Conservation (phyloP, 106 monocot genomes). For the Ottelia alismoides region DNA sequence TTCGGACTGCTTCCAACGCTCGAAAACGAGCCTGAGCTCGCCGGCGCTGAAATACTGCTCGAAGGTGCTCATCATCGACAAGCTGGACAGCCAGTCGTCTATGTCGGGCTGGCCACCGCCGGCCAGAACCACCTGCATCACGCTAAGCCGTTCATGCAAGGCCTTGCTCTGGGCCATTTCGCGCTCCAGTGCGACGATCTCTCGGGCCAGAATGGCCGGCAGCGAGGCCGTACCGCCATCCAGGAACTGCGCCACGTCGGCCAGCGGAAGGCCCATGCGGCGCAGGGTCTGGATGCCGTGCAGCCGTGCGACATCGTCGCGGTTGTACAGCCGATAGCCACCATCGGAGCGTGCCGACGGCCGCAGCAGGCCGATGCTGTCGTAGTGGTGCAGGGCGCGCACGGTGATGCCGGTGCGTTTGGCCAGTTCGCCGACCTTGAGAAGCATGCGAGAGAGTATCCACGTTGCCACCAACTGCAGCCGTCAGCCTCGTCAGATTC, state of each 20-base stretch:
- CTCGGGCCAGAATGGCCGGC: not conserved
- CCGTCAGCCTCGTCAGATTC: too few relatives aligned
- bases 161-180: not conserved
- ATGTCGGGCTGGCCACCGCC: not conserved
- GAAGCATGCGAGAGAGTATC: too few relatives aligned
- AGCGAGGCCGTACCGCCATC: not conserved
- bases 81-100: not conserved
- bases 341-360: not conserved
- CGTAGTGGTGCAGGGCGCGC: not conserved
- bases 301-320: not conserved
- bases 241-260: not conserved
- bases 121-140: not conserved
- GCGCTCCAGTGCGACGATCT: not conserved
- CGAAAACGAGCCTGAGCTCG: not conserved
- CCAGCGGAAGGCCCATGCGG: not conserved
- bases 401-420: not conserved
- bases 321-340: not conserved
- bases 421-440: not conserved
- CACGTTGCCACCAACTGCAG: too few relatives aligned
- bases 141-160: not conserved
- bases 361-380: not conserved
- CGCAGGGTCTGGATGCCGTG: not conserved
- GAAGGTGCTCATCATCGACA: not conserved
- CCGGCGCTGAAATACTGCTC: not conserved
- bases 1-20: not conserved